Percentiles rank a stretch among this genome's conserved stretches.
Conservation (phyloP, 305 asterid genomes). For the Andrographis paniculata region DNA sequence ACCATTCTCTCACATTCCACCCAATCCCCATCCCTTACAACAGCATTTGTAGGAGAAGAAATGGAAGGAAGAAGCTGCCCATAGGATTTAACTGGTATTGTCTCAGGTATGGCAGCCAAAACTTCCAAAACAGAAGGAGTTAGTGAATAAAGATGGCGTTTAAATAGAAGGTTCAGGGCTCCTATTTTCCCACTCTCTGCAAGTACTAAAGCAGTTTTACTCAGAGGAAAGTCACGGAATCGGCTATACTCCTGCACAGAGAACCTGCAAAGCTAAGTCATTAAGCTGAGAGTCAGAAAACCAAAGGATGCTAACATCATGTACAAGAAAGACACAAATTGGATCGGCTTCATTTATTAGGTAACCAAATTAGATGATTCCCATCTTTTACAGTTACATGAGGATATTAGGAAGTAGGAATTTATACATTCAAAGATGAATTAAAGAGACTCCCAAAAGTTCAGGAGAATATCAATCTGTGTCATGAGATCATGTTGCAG, state of each 20-base stretch:
- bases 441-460: constrained; percentile 9
- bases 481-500: neutral
- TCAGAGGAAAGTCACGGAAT: constrained; percentile 63
- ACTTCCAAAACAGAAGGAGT: constrained; percentile 70
- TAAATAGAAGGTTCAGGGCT: constrained; percentile 84
- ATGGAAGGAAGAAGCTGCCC: constrained; percentile 88
- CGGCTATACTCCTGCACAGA: constrained; percentile 76
- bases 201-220: constrained; percentile 63
- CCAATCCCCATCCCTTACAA: constrained; percentile 88
- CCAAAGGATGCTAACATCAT: constrained; percentile 17
- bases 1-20: constrained; percentile 78
- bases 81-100: constrained; percentile 87
- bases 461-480: constrained; percentile 6
- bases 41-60: constrained; percentile 56
- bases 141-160: constrained; percentile 88
- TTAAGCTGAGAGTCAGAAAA: constrained; percentile 54
- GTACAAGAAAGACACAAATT: constrained; percentile 15
- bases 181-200: constrained; percentile 95
- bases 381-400: no score
- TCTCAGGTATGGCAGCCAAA: constrained; percentile 96
- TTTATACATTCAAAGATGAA: constrained; percentile 8
- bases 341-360: constrained; percentile 15
- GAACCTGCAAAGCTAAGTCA: constrained; percentile 84
- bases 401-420: no score
- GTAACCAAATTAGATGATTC: constrained; percentile 4